Evolutionary conservation across 352 stramenopile species (phyloP).

Genomic region (Pythium vanterpoolii): DNA sequence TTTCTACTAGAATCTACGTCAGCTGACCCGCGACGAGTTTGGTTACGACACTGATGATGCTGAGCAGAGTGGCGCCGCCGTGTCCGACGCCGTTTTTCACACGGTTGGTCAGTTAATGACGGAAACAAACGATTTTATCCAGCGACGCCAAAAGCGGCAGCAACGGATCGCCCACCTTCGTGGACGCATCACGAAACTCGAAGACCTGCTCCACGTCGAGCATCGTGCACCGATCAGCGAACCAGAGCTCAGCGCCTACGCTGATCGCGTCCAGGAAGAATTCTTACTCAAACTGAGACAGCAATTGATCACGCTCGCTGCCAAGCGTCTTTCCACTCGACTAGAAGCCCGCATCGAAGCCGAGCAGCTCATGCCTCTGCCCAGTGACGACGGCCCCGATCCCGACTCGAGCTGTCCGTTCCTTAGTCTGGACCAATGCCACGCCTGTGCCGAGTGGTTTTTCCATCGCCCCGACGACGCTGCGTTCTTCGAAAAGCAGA

Average conservation of each 20-base stretch:
- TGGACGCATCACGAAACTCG: background rate
- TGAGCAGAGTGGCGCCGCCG: background rate
- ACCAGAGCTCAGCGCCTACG: constrained; percentile 26
- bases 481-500: constrained; percentile 25
- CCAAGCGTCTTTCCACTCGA: constrained; percentile 33
- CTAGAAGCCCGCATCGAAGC: constrained; percentile 35
- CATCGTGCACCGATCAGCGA: constrained; percentile 24
- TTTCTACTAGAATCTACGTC: constrained; percentile 10
- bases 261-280: constrained; percentile 23
- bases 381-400: constrained; percentile 8
- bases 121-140: constrained; percentile 16
- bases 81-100: background rate
- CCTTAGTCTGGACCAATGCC: constrained; percentile 35
- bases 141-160: constrained; percentile 4
- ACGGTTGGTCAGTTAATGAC: constrained; percentile 10
- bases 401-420: constrained; percentile 24
- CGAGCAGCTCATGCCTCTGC: background rate
- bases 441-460: constrained; percentile 32
- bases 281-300: constrained; percentile 30
- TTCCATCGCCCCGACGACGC: constrained; percentile 13
- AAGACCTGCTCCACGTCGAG: constrained; percentile 21
- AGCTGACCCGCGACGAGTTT: constrained; percentile 16
- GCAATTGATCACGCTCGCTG: constrained; percentile 30
- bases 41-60: background rate
- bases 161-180: constrained; percentile 20